These are phyloP conservation scores for Pyrus betulifolia DNA, from an alignment of 306 rosid genomes.

Conservation along the genomic window DNA sequence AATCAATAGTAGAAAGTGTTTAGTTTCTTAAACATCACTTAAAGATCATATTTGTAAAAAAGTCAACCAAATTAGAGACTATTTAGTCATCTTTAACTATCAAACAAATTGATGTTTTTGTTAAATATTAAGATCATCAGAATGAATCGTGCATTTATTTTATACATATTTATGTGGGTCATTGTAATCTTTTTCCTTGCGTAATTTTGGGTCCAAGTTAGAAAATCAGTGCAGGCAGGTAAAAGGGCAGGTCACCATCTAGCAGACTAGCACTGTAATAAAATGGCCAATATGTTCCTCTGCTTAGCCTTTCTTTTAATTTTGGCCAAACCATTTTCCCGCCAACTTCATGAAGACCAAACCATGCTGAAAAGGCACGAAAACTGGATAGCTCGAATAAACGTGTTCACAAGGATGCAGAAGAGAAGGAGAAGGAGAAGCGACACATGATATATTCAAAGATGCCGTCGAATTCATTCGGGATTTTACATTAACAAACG, in stretches of 20 bases:
- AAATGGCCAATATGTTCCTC: neutral
- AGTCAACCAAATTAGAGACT: no score
- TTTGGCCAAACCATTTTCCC: neutral
- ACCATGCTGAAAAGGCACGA: conserved; percentile 9
- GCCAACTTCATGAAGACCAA: neutral
- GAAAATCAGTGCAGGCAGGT: neutral
- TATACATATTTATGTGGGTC: no score
- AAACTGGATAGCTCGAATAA: conserved; percentile 30
- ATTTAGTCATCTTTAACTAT: no score
- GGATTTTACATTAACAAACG: no score
- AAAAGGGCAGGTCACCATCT: neutral
- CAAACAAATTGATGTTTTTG: no score
- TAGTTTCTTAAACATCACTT: no score
- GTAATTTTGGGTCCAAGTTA: neutral
- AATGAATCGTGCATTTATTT: no score
- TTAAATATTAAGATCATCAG: no score
- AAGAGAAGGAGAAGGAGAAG: conserved; percentile 13
- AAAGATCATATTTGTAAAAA: no score
- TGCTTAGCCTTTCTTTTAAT: neutral
- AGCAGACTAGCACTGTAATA: neutral
- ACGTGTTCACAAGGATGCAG: conserved; percentile 7
- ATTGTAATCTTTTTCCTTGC: neutral
- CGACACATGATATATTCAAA: no score
- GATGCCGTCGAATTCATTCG: no score
- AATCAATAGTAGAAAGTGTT: no score